These are phyloP conservation scores for Daldinia decipiens DNA, from an alignment of 495 filamentous ascomycete genomes.

Conservation along the genomic window DNA sequence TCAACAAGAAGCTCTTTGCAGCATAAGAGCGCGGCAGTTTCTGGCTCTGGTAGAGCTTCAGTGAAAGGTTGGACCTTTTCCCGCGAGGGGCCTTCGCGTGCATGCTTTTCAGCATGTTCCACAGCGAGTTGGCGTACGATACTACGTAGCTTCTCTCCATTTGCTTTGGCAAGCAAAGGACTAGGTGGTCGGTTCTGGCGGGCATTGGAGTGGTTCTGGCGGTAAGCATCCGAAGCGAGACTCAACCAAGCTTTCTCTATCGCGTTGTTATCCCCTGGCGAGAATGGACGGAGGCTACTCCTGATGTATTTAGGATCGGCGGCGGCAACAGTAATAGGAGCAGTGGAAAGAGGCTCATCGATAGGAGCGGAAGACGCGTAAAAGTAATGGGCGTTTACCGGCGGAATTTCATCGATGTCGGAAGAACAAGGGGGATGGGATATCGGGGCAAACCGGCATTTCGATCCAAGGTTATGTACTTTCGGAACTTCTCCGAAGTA, in stretches of 20 bases:
- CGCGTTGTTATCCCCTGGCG: slow-evolving; percentile 74
- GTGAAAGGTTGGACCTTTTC: slow-evolving; percentile 47
- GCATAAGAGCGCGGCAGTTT: slow-evolving; percentile 46
- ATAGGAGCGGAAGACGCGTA: slow-evolving; percentile 80
- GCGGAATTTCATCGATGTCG: slow-evolving; percentile 59
- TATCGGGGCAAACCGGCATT: slow-evolving; percentile 56
- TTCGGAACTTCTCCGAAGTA: slow-evolving; percentile 39
- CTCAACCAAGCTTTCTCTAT: slow-evolving; percentile 78
- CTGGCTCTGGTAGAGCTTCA: slow-evolving; percentile 38
- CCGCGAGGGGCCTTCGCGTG: slow-evolving; percentile 44
- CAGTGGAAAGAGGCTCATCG: slow-evolving; percentile 80
- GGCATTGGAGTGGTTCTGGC: slow-evolving; percentile 54
- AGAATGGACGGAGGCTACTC: slow-evolving; percentile 78
- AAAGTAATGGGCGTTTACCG: slow-evolving; percentile 78
- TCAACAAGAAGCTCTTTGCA: slow-evolving; percentile 57
- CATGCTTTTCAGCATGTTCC: slow-evolving; percentile 49
- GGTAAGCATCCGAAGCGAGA: slow-evolving; percentile 58
- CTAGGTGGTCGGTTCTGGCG: slow-evolving; percentile 43
- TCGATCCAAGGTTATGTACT: slow-evolving; percentile 52
- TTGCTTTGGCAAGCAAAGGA: slow-evolving; percentile 49
- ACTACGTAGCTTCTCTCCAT: slow-evolving; percentile 54
- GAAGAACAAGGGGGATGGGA: slow-evolving; percentile 44
- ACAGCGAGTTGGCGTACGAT: slow-evolving; percentile 57
- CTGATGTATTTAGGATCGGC: slow-evolving; percentile 62
- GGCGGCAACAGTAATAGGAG: slow-evolving; percentile 64